Evolutionary conservation across 257 asterid species (phyloP).

Genomic region (Fraxinus excelsior): DNA sequence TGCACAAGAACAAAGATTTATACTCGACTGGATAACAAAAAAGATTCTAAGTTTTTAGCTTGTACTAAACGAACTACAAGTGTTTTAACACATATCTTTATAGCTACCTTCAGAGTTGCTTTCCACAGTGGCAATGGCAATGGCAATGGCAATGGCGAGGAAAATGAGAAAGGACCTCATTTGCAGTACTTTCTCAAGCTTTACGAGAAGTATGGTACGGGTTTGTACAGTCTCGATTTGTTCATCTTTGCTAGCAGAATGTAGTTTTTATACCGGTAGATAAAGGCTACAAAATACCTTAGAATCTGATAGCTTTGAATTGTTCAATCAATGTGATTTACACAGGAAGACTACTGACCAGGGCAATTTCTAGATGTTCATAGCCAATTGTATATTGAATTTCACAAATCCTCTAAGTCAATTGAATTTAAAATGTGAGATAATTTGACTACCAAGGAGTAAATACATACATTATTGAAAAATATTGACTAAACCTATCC

Average conservation of each 20-base stretch:
- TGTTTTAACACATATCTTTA: neutral
- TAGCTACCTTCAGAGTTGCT: slow-evolving; percentile 42
- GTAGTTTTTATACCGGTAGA: neutral
- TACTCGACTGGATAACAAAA: neutral
- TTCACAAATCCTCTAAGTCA: too few relatives aligned
- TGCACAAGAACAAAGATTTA: slow-evolving; percentile 13
- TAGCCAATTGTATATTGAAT: too few relatives aligned
- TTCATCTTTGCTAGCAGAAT: neutral
- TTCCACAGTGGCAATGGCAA: slow-evolving; percentile 19
- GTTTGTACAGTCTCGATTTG: neutral
- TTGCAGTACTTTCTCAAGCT: neutral
- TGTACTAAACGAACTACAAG: too few relatives aligned
- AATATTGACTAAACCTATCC: too few relatives aligned
- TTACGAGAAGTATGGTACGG: neutral
- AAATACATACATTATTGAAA: too few relatives aligned
- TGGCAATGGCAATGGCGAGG: neutral
- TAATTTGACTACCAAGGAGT: too few relatives aligned
- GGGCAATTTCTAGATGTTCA: slow-evolving; percentile 9
- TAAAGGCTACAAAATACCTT: neutral
- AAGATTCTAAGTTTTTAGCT: too few relatives aligned
- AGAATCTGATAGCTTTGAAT: neutral
- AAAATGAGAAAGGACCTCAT: slow-evolving; percentile 27
- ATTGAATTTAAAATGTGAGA: too few relatives aligned
- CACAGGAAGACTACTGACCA: neutral
- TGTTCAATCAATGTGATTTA: neutral